Evolutionary conservation across 1,139 yeast species (phyloP).

Genomic region (Yamadazyma epiphylla): DNA sequence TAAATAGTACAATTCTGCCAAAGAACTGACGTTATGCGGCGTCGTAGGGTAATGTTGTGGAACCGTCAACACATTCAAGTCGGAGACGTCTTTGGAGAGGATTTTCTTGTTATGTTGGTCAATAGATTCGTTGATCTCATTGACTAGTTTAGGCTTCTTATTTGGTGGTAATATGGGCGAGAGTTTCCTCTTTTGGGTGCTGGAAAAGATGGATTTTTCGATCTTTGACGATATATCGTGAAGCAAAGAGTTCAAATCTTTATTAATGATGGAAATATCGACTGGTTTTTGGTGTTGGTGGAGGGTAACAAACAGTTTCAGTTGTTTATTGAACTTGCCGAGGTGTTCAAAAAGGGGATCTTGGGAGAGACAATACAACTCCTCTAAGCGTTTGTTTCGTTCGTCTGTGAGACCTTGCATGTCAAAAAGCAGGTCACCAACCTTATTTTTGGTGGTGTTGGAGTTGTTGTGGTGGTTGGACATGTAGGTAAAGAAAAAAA

Average conservation of each 20-base stretch:
- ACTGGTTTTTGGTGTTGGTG: constrained; percentile 5
- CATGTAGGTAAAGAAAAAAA: not conserved
- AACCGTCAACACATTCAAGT: constrained; percentile 35
- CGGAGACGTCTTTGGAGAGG: constrained; percentile 23
- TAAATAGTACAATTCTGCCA: constrained; percentile 81
- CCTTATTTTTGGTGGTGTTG: not conserved
- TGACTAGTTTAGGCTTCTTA: constrained; percentile 8
- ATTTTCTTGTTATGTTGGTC: constrained; percentile 21
- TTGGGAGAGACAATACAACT: constrained; percentile 10
- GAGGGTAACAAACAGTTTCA: constrained; percentile 6
- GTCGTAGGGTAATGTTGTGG: constrained; percentile 44
- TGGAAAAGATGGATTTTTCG: not conserved
- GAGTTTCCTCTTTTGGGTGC: not conserved
- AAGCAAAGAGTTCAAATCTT: not conserved
- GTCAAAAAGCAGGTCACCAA: no score
- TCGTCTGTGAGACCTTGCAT: no score
- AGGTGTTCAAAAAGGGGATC: constrained; percentile 13
- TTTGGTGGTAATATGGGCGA: not conserved
- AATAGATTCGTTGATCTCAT: constrained; percentile 9
- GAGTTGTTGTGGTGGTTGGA: not conserved
- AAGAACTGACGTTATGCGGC: constrained; percentile 51
- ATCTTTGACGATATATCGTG: not conserved
- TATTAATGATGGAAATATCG: constrained; percentile 9
- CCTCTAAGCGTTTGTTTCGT: constrained; percentile 10
- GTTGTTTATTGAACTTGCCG: constrained; percentile 7